phyloP scores from a whole-genome alignment of 805 yeast species.

The Saccharomycopsis selenospora region DNA sequence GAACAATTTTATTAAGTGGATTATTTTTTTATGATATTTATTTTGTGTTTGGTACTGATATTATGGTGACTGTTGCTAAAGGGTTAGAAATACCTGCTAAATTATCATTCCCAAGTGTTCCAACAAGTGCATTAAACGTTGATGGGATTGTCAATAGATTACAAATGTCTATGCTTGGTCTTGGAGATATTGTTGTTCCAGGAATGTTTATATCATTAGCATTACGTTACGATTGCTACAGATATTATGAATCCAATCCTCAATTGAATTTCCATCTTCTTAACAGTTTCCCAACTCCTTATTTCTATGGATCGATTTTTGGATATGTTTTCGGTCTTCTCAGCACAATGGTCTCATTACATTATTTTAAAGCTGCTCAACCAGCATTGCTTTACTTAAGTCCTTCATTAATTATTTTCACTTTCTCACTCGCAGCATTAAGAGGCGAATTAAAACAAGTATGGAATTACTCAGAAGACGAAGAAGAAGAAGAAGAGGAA shows the following conservation, averaged over 20 bases:
- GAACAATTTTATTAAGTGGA: conserved; percentile 37
- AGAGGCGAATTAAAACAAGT: conserved; percentile 37
- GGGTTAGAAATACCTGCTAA: conserved; percentile 48
- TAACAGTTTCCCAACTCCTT: conserved; percentile 34
- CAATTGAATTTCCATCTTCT: conserved; percentile 35
- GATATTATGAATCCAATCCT: conserved; percentile 28
- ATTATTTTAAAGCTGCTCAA: conserved; percentile 41
- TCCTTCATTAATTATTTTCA: conserved; percentile 37
- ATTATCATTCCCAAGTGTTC: conserved; percentile 34
- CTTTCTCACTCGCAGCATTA: conserved; percentile 29
- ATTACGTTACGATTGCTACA: conserved; percentile 46
- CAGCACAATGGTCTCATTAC: conserved; percentile 36
- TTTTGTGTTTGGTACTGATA: conserved; percentile 56
- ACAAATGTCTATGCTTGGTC: conserved; percentile 42
- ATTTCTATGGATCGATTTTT: conserved; percentile 39
- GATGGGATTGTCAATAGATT: conserved; percentile 10
- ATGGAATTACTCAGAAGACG: conserved; percentile 32
- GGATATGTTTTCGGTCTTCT: conserved; percentile 44
- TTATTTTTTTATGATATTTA: conserved; percentile 57
- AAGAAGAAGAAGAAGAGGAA: conserved; percentile 22
- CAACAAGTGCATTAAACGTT: conserved; percentile 2
- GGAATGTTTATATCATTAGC: conserved; percentile 47
- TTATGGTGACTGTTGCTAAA: conserved; percentile 59
- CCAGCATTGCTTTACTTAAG: conserved; percentile 63
- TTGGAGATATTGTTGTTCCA: conserved; percentile 63